phyloP scores from a whole-genome alignment of 225 moss, liverwort and hornwort genomes.

The Physcomitrium patens region DNA sequence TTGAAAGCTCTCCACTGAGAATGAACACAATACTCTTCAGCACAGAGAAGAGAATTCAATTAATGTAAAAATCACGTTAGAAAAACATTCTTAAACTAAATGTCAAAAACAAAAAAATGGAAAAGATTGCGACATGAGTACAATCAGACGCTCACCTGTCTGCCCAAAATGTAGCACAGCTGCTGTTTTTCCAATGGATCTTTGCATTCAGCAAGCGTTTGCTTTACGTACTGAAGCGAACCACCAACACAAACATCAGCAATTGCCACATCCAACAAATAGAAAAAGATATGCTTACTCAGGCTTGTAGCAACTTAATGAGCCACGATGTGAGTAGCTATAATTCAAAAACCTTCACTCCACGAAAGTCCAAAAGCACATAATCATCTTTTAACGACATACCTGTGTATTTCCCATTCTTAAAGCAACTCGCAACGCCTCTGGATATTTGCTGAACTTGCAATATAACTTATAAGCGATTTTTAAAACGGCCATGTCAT shows the following conservation, averaged over 20 bases:
- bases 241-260: constrained; percentile 19
- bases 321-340: background rate
- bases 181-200: constrained; percentile 92
- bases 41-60: background rate
- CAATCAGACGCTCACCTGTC: constrained; percentile 60
- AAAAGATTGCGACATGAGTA: constrained; percentile 10
- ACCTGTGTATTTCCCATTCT: constrained; percentile 93
- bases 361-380: background rate
- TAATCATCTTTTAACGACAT: constrained; percentile 10
- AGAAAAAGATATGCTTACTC: too few relatives aligned
- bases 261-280: too few relatives aligned
- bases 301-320: too few relatives aligned
- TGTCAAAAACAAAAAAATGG: background rate
- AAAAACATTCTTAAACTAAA: constrained; percentile 7
- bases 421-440: constrained; percentile 89
- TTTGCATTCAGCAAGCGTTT: constrained; percentile 77
- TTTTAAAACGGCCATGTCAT: constrained; percentile 87
- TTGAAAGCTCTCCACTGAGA: constrained; percentile 1
- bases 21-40: background rate
- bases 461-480: constrained; percentile 90
- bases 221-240: constrained; percentile 72
- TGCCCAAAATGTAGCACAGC: constrained; percentile 88
- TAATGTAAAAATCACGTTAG: constrained; percentile 3
- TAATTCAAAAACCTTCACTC: constrained; percentile 6
- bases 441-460: constrained; percentile 93